phyloP scores from a whole-genome alignment of 2,329 filamentous ascomycete genomes.

The Emericellopsis cladophorae region DNA sequence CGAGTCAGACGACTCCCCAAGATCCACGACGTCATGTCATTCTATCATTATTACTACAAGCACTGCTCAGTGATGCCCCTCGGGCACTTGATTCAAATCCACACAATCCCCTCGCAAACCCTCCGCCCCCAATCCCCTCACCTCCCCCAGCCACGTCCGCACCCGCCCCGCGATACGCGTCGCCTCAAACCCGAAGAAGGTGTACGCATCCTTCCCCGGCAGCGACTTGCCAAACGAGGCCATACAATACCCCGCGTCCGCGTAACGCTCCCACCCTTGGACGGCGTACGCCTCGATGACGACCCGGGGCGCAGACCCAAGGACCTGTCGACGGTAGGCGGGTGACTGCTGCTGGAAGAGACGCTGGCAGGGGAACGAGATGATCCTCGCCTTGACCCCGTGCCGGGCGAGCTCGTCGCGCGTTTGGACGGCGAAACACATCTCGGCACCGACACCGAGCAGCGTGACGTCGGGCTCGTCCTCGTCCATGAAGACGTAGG shows the following conservation, averaged over 20 bases:
- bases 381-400: slow-evolving; percentile 22
- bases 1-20: no score
- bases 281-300: slow-evolving; percentile 48
- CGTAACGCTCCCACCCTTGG: slow-evolving; percentile 48
- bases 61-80: no score
- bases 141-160: slow-evolving; percentile 12
- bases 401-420: slow-evolving; percentile 22
- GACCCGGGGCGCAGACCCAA: slow-evolving; percentile 32
- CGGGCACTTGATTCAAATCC: slow-evolving; percentile 6
- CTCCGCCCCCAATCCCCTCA: slow-evolving; percentile 9
- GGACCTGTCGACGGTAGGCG: slow-evolving; percentile 30
- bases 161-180: slow-evolving; percentile 24
- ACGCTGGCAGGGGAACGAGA: slow-evolving; percentile 31
- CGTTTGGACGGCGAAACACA: slow-evolving; percentile 18
- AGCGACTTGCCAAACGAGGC: slow-evolving; percentile 41
- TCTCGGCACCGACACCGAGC: slow-evolving; percentile 24
- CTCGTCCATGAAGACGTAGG: slow-evolving; percentile 30
- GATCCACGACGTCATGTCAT: no score
- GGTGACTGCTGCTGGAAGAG: slow-evolving; percentile 27
- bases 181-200: slow-evolving; percentile 41
- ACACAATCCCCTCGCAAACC: slow-evolving; percentile 11
- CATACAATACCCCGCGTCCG: slow-evolving; percentile 41
- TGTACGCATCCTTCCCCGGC: slow-evolving; percentile 39
- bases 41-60: no score
- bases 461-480: slow-evolving; percentile 29